These are phyloP conservation scores for Cyclotella baltica DNA, from an alignment of 108 stramenopile species.

Conservation along the genomic window DNA sequence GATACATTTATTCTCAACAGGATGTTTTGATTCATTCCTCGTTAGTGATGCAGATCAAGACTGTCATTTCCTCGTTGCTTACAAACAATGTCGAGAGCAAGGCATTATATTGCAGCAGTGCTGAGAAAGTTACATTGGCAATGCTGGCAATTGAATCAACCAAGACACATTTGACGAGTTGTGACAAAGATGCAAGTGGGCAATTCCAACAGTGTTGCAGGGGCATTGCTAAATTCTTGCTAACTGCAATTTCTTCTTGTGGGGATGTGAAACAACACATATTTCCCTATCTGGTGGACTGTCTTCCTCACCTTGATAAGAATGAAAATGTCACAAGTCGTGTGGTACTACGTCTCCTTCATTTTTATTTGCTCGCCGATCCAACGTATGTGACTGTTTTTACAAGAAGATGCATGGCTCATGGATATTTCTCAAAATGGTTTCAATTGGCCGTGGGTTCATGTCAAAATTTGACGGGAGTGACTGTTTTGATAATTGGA, in stretches of 20 bases:
- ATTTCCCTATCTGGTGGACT: slow-evolving; percentile 27
- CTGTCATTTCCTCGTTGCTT: slow-evolving; percentile 31
- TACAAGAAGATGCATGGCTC: slow-evolving; percentile 22
- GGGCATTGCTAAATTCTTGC: slow-evolving; percentile 32
- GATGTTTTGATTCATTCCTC: slow-evolving; percentile 49
- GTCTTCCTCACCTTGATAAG: background rate
- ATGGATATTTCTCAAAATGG: slow-evolving; percentile 38
- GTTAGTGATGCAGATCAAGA: slow-evolving; percentile 23
- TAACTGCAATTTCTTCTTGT: slow-evolving; percentile 13
- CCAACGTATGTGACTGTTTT: slow-evolving; percentile 13
- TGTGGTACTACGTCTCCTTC: slow-evolving; percentile 36
- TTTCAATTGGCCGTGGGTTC: slow-evolving; percentile 39
- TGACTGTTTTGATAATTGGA: slow-evolving; percentile 30
- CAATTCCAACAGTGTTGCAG: slow-evolving; percentile 17
- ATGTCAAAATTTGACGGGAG: slow-evolving; percentile 22
- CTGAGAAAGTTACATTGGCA: slow-evolving; percentile 13
- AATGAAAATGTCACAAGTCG: slow-evolving; percentile 20
- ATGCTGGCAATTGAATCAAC: slow-evolving; percentile 31
- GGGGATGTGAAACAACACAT: slow-evolving; percentile 35
- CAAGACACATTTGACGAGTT: slow-evolving; percentile 17
- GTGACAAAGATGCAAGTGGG: background rate
- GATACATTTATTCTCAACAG: no score
- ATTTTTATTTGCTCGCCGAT: slow-evolving; percentile 20
- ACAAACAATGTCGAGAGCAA: background rate
- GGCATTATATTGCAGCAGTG: background rate